Conservation (phyloP, 2,329 filamentous ascomycete species). For the Aureobasidium sp. region DNA sequence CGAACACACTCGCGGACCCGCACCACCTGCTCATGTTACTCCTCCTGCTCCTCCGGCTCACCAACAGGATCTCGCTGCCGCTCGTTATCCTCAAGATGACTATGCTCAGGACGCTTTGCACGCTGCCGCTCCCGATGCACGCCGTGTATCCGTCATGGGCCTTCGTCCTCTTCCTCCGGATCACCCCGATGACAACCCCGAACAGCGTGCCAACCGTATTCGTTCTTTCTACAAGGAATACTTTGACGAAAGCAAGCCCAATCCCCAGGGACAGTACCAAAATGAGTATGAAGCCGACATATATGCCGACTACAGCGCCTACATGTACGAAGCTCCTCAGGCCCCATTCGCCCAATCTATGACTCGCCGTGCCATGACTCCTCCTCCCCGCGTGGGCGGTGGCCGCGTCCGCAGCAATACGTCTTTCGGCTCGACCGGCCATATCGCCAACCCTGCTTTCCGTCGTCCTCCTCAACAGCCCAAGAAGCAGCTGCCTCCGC, state of each 20-base stretch:
- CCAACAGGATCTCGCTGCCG: background rate
- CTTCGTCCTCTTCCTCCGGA: conserved; percentile 82
- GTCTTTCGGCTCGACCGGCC: conserved; percentile 34
- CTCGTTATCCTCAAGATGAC: background rate
- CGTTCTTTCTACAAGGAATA: conserved; percentile 99
- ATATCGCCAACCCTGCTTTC: conserved; percentile 25
- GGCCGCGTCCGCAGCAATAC: conserved; percentile 42
- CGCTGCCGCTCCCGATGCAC: conserved; percentile 31
- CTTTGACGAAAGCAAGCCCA: conserved; percentile 73
- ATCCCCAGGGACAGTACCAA: conserved; percentile 25
- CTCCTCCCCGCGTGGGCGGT: conserved; percentile 63
- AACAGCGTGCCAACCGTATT: conserved; percentile 90
- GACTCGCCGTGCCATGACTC: conserved; percentile 88
- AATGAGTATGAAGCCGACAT: conserved; percentile 65
- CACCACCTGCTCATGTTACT: conserved; percentile 5
- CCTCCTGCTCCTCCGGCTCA: conserved; percentile 8
- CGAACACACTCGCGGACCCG: background rate
- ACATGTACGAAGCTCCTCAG: conserved; percentile 40
- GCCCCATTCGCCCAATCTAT: conserved; percentile 68
- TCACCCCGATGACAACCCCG: conserved; percentile 81
- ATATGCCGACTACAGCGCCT: conserved; percentile 48
- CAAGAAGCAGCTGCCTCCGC: conserved; percentile 62
- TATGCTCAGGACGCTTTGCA: background rate
- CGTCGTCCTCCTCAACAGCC: conserved; percentile 31
- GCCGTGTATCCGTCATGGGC: conserved; percentile 49